Evolutionary conservation across 768 basidiomycete genomes (phyloP).

Genomic region (Cystofilobasidium bisporidii): DNA sequence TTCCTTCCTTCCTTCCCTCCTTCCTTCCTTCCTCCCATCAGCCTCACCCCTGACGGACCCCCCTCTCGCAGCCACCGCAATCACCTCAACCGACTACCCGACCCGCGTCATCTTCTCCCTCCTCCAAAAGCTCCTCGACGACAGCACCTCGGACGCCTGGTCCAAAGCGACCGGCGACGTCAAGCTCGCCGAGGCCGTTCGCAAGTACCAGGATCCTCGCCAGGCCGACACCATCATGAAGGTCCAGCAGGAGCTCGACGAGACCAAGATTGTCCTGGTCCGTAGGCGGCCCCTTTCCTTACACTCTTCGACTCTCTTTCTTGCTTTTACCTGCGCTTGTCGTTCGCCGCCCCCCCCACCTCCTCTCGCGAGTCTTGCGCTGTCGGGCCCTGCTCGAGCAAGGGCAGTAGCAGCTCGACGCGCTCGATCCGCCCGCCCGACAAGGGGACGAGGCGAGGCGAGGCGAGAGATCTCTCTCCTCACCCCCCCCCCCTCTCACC

Average conservation of each 20-base stretch:
- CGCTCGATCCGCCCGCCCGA: no score
- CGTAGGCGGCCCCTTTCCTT: conserved; percentile 36
- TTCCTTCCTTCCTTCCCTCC: background rate
- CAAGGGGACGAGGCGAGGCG: no score
- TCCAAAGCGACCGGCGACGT: conserved; percentile 27
- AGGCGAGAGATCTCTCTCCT: no score
- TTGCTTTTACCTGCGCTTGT: no score
- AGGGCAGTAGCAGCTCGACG: no score
- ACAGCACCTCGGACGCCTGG: conserved; percentile 53
- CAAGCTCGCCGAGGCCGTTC: conserved; percentile 26
- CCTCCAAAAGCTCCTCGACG: conserved; percentile 83
- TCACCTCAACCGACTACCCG: conserved; percentile 93
- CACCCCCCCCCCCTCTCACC: no score
- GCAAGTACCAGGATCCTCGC: conserved; percentile 28
- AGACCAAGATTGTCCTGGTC: conserved; percentile 96
- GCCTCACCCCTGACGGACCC: background rate
- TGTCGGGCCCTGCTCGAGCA: no score
- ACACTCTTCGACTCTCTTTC: background rate
- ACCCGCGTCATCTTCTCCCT: conserved; percentile 93
- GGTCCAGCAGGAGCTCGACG: conserved; percentile 94
- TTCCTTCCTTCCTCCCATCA: background rate
- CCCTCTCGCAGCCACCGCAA: conserved; percentile 61
- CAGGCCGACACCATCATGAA: conserved; percentile 67
- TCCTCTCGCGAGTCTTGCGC: no score
- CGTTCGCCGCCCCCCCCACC: background rate